Base-by-base conservation (phyloP, 2,329 filamentous ascomycete species). In the Coniochaeta sp. region DNA sequence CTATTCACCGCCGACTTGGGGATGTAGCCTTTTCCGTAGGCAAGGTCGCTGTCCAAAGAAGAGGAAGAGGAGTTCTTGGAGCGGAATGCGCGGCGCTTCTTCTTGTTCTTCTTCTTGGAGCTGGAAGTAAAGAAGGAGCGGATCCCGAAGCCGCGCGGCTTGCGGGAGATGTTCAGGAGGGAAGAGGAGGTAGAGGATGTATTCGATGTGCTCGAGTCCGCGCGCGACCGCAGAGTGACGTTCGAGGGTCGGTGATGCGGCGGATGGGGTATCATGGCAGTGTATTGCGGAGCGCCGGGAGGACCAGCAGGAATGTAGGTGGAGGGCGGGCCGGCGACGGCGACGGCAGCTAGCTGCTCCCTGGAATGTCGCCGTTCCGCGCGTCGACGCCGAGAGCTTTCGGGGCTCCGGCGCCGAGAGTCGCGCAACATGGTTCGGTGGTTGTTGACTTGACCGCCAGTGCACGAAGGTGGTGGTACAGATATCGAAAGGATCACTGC, bases 381-480 rank as follows among this genome's bases (percentile, higher is more conserved):
- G 66, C 69, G 69, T 70, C 76, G 75, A 64, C 77, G 75, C 64
- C 75, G 71, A 63, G 72, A 73, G 70, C 73, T 73, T 60, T 80
- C 78, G 52, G 75, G 76, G 68, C 77, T 81, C 70, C 77, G 74
- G 62, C 74, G 75, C 65, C 77, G 76, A 67, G 72, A 69, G 63
- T 75, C 72, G 70, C 74, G 71, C 76, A 79, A 76, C 75, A 76
- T 80, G 64, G 27, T 55, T 13, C 24, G 3, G 45, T n/a, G 45
- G 1, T 9, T 10, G 45, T 48, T 48, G 24, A 32, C 72, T 22
- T 75, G 68, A 48, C 28, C 45, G 45, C 28, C 24, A 28, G 28
- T 18, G 10, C 27, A 47, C 22, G 28, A 26, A 31, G 18, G 6
- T 38, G 6, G 14, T 8, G 16, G 35, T 40, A 52, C 38, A 13